phyloP scores from a whole-genome alignment of 306 rosid species.

The Medicago lupulina region DNA sequence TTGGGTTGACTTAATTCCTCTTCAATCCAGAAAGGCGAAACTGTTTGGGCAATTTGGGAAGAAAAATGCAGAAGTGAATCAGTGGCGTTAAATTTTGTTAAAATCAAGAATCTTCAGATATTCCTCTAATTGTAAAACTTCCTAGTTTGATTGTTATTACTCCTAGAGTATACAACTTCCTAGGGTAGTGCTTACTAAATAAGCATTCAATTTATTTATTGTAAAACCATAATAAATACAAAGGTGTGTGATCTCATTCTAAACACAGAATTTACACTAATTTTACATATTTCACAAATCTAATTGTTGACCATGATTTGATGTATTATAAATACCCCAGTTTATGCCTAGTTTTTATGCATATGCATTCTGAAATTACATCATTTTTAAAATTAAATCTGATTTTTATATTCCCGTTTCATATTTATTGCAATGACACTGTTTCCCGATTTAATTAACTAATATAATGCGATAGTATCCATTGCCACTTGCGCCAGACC shows the following conservation, averaged over 20 bases:
- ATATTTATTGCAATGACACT: background rate
- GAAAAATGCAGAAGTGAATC: conserved; percentile 16
- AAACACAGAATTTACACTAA: no score
- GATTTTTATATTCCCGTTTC: conserved; percentile 14
- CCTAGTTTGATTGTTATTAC: no score
- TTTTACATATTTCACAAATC: background rate
- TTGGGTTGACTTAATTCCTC: conserved; percentile 24
- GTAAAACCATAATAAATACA: no score
- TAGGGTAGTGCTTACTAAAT: no score
- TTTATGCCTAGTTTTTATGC: conserved; percentile 19
- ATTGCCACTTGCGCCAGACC: background rate
- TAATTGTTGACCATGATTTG: conserved; percentile 22
- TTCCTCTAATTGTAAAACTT: no score
- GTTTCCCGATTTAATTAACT: background rate
- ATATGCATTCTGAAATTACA: conserved; percentile 9
- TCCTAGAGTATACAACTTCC: no score
- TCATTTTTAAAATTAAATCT: conserved; percentile 28
- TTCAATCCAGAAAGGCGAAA: conserved; percentile 32
- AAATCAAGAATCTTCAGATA: no score
- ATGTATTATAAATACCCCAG: conserved; percentile 19
- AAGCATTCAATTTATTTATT: no score
- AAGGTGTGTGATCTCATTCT: no score
- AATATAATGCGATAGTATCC: conserved; percentile 4
- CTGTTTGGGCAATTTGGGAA: conserved; percentile 1
- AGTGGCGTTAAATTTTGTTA: background rate